phyloP scores from a whole-genome alignment of 2,329 filamentous ascomycete genomes.

The Mollisiaceae sp. region DNA sequence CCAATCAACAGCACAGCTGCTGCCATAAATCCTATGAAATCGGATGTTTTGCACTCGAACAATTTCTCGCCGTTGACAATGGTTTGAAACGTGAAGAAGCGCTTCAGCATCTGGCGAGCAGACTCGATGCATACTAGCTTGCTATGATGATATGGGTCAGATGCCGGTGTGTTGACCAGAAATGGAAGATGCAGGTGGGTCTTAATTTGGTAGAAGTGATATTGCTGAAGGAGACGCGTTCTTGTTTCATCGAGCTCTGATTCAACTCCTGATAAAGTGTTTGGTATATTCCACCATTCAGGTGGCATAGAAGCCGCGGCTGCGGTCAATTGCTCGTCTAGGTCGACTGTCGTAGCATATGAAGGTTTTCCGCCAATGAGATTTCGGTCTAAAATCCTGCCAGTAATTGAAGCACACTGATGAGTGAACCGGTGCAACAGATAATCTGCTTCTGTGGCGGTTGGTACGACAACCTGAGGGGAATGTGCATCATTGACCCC shows the following conservation, averaged over 20 bases:
- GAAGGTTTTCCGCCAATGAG: slow-evolving; percentile 43
- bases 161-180: slow-evolving; percentile 45
- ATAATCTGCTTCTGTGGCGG: neutral
- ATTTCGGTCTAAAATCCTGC: slow-evolving; percentile 50
- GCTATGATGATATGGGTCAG: slow-evolving; percentile 45
- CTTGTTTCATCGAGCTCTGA: slow-evolving; percentile 39
- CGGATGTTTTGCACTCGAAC: slow-evolving; percentile 52
- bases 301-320: slow-evolving; percentile 45
- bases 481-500: slow-evolving; percentile 47
- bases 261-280: slow-evolving; percentile 31
- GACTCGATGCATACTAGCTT: slow-evolving; percentile 47
- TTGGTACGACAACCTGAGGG: slow-evolving; percentile 27
- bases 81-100: slow-evolving; percentile 47
- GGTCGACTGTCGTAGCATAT: slow-evolving; percentile 45
- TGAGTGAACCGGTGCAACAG: slow-evolving; percentile 22
- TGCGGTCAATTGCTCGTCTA: slow-evolving; percentile 50
- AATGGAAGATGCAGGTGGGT: slow-evolving; percentile 53
- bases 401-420: slow-evolving; percentile 45
- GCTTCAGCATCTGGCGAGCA: slow-evolving; percentile 47
- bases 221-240: slow-evolving; percentile 46
- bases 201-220: slow-evolving; percentile 51
- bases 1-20: slow-evolving; percentile 50
- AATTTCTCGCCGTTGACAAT: slow-evolving; percentile 41
- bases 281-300: slow-evolving; percentile 46
- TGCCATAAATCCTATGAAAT: slow-evolving; percentile 53